These are phyloP conservation scores for Kewa caespitosa DNA, from an alignment of 179 eudicot species.

Conservation along the genomic window DNA sequence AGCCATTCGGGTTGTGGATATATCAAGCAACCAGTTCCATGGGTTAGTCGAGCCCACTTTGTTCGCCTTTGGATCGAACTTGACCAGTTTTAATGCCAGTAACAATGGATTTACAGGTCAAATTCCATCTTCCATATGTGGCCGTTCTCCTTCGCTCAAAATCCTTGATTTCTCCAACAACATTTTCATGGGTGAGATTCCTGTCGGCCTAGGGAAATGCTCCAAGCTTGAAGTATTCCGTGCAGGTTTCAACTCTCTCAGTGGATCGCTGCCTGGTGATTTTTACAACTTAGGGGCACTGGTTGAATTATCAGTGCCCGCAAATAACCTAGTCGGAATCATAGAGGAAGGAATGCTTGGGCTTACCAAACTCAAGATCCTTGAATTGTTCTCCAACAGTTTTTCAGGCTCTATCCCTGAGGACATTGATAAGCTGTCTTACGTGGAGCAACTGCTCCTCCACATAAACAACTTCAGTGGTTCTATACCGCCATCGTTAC, in stretches of 20 bases:
- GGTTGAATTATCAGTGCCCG: constrained; percentile 63
- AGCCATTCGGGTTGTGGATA: constrained; percentile 40
- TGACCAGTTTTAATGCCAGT: constrained; percentile 59
- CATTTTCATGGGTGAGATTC: constrained; percentile 47
- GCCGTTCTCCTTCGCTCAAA: constrained; percentile 32
- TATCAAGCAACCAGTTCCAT: constrained; percentile 63
- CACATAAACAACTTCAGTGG: constrained; percentile 70
- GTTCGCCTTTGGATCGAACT: constrained; percentile 35
- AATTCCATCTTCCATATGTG: constrained; percentile 57
- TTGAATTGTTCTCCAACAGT: constrained; percentile 55
- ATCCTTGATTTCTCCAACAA: constrained; percentile 67
- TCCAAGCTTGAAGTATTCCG: constrained; percentile 46
- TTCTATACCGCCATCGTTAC: constrained; percentile 62
- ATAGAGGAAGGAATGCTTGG: constrained; percentile 40
- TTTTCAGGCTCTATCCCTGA: constrained; percentile 57
- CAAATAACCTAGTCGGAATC: constrained; percentile 53
- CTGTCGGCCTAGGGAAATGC: constrained; percentile 51
- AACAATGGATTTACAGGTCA: constrained; percentile 55
- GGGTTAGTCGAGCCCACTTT: constrained; percentile 50
- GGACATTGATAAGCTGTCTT: constrained; percentile 56
- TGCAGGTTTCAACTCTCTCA: constrained; percentile 63
- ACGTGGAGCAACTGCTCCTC: constrained; percentile 59
- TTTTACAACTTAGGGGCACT: constrained; percentile 43
- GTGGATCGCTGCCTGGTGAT: constrained; percentile 54
- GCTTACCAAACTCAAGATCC: constrained; percentile 50